Conservation (phyloP, 192 early-diverging fungal genomes). For the Cetraspora pellucida region DNA sequence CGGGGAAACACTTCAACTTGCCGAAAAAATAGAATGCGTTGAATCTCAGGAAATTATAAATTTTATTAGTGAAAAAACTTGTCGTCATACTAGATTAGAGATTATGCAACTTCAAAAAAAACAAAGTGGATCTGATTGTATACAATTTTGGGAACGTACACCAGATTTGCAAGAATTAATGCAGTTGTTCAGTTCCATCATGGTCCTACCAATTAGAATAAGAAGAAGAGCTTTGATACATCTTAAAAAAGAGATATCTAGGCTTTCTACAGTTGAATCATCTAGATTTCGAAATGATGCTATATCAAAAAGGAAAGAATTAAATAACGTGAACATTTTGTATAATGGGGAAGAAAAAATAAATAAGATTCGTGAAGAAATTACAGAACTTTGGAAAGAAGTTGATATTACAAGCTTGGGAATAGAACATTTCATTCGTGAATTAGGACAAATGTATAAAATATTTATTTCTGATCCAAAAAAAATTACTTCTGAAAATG, state of each 20-base stretch:
- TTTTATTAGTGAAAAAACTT: conserved; percentile 27
- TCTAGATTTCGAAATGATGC: conserved; percentile 13
- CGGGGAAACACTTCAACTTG: neutral
- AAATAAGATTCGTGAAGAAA: conserved; percentile 16
- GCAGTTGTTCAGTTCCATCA: neutral
- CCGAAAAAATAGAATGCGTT: conserved; percentile 1
- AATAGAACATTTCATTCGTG: conserved; percentile 23
- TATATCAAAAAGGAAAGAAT: conserved; percentile 14
- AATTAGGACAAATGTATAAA: conserved; percentile 30
- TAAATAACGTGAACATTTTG: neutral
- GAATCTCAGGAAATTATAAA: conserved; percentile 15
- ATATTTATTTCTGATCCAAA: neutral
- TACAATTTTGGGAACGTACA: conserved; percentile 25
- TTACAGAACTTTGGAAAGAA: conserved; percentile 7
- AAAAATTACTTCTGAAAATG: neutral
- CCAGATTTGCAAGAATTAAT: conserved; percentile 8
- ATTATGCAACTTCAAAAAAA: conserved; percentile 33
- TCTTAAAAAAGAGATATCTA: conserved; percentile 22
- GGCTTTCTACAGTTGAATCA: conserved; percentile 18
- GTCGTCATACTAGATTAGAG: conserved; percentile 3
- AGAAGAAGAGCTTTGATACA: conserved; percentile 20
- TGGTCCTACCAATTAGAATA: conserved; percentile 6
- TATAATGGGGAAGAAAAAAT: neutral
- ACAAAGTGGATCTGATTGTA: neutral
- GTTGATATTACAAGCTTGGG: conserved; percentile 32